Evolutionary conservation across 2,329 filamentous ascomycete genomes (phyloP), one percentile per base, ranked within the genome.

Genomic region (Fusarium oligoseptatum): DNA sequence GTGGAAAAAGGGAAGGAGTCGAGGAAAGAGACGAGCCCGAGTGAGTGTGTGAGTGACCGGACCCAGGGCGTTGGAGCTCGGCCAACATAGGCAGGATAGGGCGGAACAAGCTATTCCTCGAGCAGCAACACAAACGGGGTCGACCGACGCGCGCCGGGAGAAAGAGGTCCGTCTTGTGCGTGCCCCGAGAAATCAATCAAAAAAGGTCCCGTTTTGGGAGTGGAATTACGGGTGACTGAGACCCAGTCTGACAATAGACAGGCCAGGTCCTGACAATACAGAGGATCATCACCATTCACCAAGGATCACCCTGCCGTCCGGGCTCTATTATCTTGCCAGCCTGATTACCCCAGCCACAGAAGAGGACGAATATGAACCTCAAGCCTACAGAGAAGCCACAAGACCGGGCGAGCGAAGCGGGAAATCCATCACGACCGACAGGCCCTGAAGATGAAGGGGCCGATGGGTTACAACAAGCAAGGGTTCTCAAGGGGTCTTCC

Each of bases 361-460:
- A 56, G 48, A 48, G 20, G 3, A 32, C 20, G 48, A 56, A 14
- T 24, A 56, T 24, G n/a, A 43, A 34, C 29, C 37, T 45, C 58
- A 9, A 48, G 41, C 15, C 6, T 34, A 11, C 24, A 32, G 37
- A 43, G 22, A 27, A 60, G 39, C 22, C 20, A 60, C 15, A 60
- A 60, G 34, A 34, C 43, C 43, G 43, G 20, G 43, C 22, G 48
- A 29, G 24, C 60, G 64, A 37, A 37, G 65, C 70, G 61, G 27
- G 36, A 60, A 50, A n/a, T 32, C 48, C 50, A 62, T 50, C 55
- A 64, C 43, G 45, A 64, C 43, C 29, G 34, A 37, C 48, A 74
- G 43, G 39, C 24, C 41, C 37, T 64, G 48, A 74, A 57, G 68
- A 72, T 75, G 73, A 75, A 75, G 72, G 70, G 73, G 70, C 11